phyloP scores from a whole-genome alignment of 2,329 filamentous ascomycete genomes.

The Diaporthe ampelina region DNA sequence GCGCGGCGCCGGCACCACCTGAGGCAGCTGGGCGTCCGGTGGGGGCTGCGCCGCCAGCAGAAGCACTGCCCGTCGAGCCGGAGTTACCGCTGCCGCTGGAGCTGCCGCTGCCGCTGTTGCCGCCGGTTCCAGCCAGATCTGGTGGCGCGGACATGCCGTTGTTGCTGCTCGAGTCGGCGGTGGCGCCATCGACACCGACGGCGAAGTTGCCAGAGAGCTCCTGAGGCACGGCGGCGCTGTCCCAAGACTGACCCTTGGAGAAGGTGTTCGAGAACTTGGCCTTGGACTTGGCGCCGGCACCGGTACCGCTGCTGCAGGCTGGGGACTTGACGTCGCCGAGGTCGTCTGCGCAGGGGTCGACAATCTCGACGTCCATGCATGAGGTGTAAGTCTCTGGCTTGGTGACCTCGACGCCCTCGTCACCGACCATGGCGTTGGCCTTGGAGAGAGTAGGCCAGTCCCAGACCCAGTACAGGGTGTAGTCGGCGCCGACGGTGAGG shows the following conservation, averaged over 20 bases:
- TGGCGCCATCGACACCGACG: constrained; percentile 52
- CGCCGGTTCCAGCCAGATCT: background rate
- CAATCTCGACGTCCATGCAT: constrained; percentile 58
- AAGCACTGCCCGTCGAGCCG: background rate
- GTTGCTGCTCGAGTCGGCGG: constrained; percentile 39
- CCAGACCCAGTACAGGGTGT: constrained; percentile 97
- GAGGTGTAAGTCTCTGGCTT: constrained; percentile 55
- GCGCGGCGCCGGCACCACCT: background rate
- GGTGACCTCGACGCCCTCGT: constrained; percentile 51
- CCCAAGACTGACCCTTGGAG: constrained; percentile 55
- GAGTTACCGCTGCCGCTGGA: background rate
- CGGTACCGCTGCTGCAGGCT: constrained; percentile 49
- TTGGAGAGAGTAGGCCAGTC: constrained; percentile 80
- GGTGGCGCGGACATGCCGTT: constrained; percentile 40
- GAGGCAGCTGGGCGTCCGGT: constrained; percentile 7
- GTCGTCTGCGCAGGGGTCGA: constrained; percentile 51
- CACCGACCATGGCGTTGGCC: constrained; percentile 48
- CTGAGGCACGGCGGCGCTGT: constrained; percentile 58
- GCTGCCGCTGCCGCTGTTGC: background rate
- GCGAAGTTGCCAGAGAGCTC: constrained; percentile 63
- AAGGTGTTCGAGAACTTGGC: constrained; percentile 48
- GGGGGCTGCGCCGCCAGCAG: constrained; percentile 6
- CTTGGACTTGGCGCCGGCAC: constrained; percentile 45
- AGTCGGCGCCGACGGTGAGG: constrained; percentile 71
- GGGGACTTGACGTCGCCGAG: constrained; percentile 56